A percentile compares a stretch with the other conserved stretches of the same genome.
These are phyloP conservation scores for Ceratocystis eucalypticola DNA, from an alignment of 2,329 filamentous ascomycete species.

Conservation along the genomic window DNA sequence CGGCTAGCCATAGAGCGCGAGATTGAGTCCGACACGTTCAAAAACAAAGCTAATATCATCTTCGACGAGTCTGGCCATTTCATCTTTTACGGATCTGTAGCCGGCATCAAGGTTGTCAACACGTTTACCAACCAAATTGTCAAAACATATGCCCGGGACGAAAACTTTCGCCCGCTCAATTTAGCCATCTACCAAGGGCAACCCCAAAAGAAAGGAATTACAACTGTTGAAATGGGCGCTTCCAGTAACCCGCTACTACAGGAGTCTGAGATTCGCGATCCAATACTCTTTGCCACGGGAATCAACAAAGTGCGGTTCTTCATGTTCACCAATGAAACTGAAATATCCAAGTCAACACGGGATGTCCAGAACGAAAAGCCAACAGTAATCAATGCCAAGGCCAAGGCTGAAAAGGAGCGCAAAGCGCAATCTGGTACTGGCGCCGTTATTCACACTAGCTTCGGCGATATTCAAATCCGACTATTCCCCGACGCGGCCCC, in stretches of 20 bases:
- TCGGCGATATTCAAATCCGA: conserved; percentile 85
- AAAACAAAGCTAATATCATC: conserved; percentile 66
- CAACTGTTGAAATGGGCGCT: conserved; percentile 94
- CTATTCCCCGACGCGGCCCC: conserved; percentile 88
- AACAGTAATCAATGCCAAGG: conserved; percentile 29
- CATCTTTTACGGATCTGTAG: conserved; percentile 80
- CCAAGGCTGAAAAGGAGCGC: conserved; percentile 44
- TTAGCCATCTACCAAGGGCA: conserved; percentile 86
- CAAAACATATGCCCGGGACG: conserved; percentile 79
- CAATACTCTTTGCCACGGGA: conserved; percentile 73
- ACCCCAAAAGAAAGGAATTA: conserved; percentile 82
- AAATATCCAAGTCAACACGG: conserved; percentile 67
- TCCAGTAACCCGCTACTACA: conserved; percentile 85
- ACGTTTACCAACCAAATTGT: conserved; percentile 87
- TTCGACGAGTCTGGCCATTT: conserved; percentile 97
- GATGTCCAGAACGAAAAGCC: conserved; percentile 95
- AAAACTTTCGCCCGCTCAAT: conserved; percentile 71
- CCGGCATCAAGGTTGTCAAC: conserved; percentile 91
- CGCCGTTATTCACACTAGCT: conserved; percentile 80
- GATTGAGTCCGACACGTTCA: conserved; percentile 55
- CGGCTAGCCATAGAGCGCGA: conserved; percentile 77
- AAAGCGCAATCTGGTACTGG: conserved; percentile 59
- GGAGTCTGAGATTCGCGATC: conserved; percentile 81
- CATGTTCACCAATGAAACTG: conserved; percentile 88
- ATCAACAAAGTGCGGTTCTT: conserved; percentile 87